These are phyloP conservation scores for Carex kokanica DNA, from an alignment of 176 grass and related monocot species.

Conservation along the genomic window DNA sequence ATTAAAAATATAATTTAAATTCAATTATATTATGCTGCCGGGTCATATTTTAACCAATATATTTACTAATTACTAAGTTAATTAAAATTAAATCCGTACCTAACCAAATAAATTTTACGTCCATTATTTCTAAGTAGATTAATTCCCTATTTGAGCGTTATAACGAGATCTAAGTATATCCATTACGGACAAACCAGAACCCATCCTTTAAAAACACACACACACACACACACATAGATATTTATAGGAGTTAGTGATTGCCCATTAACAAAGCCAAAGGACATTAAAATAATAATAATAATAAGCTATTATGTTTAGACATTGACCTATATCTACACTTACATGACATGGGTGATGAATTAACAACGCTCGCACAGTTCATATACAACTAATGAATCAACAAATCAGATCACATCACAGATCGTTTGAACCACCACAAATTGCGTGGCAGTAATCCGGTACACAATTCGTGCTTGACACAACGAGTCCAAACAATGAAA, in stretches of 20 bases:
- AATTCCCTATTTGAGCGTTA: background rate
- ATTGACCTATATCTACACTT: background rate
- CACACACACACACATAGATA: background rate
- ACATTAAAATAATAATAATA: background rate
- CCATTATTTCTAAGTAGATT: too few relatives aligned
- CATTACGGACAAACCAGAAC: background rate
- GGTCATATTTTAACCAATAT: too few relatives aligned
- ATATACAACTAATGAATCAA: background rate
- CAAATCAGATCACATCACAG: background rate
- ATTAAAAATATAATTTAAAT: too few relatives aligned
- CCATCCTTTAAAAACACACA: background rate
- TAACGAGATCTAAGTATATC: background rate
- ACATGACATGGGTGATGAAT: conserved; percentile 5
- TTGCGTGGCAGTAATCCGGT: conserved; percentile 17
- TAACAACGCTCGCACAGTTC: background rate
- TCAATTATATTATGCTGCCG: too few relatives aligned
- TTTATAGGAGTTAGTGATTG: background rate
- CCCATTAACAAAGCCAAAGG: conserved; percentile 16
- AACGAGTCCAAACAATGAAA: background rate
- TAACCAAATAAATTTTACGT: too few relatives aligned
- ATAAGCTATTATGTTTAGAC: background rate
- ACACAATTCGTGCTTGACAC: conserved; percentile 27
- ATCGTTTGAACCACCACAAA: background rate
- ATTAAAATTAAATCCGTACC: too few relatives aligned
- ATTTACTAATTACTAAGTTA: too few relatives aligned